phyloP scores from a whole-genome alignment of 1,284 basidiomycete species.

The Rhizopogon parksii region DNA sequence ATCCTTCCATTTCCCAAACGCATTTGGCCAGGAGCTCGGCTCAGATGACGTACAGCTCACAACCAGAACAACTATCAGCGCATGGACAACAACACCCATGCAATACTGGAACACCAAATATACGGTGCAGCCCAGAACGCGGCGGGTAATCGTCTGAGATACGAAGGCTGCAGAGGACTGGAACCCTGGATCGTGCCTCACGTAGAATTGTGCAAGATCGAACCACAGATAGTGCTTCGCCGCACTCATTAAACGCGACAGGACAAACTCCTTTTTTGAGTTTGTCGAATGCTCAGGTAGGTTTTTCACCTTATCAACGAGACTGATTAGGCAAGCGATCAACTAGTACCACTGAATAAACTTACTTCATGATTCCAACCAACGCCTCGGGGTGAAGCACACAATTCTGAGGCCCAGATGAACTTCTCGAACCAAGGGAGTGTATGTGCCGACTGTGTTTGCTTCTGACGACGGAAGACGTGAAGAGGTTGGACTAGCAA shows the following conservation, averaged over 20 bases:
- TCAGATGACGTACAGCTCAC: conserved; percentile 21
- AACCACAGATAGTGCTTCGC: conserved; percentile 12
- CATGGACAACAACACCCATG: conserved; percentile 20
- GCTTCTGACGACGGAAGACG: neutral
- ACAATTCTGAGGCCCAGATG: neutral
- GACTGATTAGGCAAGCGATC: neutral
- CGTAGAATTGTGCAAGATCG: conserved; percentile 16
- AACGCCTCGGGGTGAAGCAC: conserved; percentile 1
- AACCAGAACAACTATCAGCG: conserved; percentile 13
- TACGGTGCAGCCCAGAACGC: conserved; percentile 12
- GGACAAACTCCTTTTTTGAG: neutral
- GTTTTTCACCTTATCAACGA: neutral
- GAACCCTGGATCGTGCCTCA: conserved; percentile 14
- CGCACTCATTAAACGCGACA: neutral
- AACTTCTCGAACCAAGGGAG: neutral
- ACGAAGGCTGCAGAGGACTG: conserved; percentile 5
- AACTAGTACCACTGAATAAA: neutral
- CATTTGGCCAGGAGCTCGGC: conserved; percentile 28
- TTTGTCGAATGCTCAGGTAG: neutral
- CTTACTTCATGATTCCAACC: conserved; percentile 5
- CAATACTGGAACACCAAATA: conserved; percentile 10
- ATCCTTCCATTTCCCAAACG: conserved; percentile 27
- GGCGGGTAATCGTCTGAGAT: conserved; percentile 12
- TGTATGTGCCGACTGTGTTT: neutral
- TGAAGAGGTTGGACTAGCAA: conserved; percentile 4